phyloP scores from a whole-genome alignment of 139 green algal genomes.

The Chlamydomonas sp. region DNA sequence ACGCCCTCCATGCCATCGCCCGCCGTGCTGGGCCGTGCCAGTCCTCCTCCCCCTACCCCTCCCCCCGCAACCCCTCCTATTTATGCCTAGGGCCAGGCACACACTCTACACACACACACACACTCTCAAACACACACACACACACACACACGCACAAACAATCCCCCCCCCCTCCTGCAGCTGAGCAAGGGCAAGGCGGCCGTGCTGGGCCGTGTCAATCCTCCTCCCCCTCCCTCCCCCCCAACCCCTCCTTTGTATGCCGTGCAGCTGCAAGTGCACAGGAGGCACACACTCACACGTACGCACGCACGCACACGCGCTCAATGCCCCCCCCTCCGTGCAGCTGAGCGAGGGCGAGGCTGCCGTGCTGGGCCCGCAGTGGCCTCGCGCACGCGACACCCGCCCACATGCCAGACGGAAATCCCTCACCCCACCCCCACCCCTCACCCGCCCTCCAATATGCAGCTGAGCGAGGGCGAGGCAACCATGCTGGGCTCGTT shows the following conservation, averaged over 20 bases:
- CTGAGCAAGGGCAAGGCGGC: constrained; percentile 4
- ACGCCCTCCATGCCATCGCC: no score
- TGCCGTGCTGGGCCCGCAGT: constrained; percentile 18
- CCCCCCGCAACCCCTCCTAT: no score
- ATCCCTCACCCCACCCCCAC: neutral
- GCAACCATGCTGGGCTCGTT: neutral
- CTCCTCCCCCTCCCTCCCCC: no score
- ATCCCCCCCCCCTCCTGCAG: neutral
- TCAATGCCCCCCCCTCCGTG: neutral
- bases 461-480: constrained; percentile 14
- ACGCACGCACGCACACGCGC: no score
- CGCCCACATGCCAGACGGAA: no score
- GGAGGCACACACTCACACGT: neutral
- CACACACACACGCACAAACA: neutral
- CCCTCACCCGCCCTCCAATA: neutral
- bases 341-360: constrained; percentile 31
- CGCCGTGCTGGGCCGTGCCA: neutral
- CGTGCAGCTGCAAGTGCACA: no score
- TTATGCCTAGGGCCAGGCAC: no score
- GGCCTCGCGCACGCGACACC: constrained; percentile 20
- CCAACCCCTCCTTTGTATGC: no score
- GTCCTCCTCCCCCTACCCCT: no score
- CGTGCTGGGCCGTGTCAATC: neutral
- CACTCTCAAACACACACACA: no score
- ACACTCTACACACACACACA: neutral